Base-by-base conservation (phyloP, 768 basidiomycete genomes). In the Scleroderma citrinum region DNA sequence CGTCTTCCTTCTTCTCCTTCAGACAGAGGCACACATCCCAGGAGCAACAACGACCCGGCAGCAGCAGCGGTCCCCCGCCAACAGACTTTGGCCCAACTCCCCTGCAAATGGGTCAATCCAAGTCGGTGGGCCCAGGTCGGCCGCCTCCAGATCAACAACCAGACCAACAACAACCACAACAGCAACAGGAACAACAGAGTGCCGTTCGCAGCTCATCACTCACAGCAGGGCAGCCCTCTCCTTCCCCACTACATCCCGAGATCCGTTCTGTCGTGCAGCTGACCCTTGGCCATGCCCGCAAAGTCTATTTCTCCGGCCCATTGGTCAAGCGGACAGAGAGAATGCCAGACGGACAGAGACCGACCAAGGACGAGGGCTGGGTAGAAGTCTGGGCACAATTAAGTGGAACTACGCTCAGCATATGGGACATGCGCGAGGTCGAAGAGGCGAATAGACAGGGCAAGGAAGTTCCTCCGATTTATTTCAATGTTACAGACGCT, bases 341-440 rank as follows among this genome's bases (percentile, higher is more conserved):
- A n/a, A 80, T 82, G 53, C 71, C 89, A 1, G 85, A 89, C 62
- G 87, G 90, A 19, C 76, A 82, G 56, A 76, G 73, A 51, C 80
- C 84, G 3, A 59, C 69, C 51, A 85, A 84, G 59, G 85, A 89
- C 59, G 87, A 87, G 3, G 81, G 82, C 1, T 92, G 91, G 87
- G 74, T 75, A 11, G 82, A 92, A 16, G 85, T 93, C 14, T 94
- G 89, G 88, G 92, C 85, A 1, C 92, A 94, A 68, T 73, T 94
- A 30, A 85, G 87, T 44, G 92, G 92, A 4, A 92, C 89, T 5
- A 92, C 87, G 19, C 75, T 94, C 57, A 91, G 88, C 57, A 75
- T 92, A 37, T 94, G 92, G 92, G 89, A 92, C 63, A 92, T 93
- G 86, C 81, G 78, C 59, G 80, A 85, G 57, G 83, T 94, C 48